Conservation (phyloP, 1,284 basidiomycete species). For the Puccinia polysora region DNA sequence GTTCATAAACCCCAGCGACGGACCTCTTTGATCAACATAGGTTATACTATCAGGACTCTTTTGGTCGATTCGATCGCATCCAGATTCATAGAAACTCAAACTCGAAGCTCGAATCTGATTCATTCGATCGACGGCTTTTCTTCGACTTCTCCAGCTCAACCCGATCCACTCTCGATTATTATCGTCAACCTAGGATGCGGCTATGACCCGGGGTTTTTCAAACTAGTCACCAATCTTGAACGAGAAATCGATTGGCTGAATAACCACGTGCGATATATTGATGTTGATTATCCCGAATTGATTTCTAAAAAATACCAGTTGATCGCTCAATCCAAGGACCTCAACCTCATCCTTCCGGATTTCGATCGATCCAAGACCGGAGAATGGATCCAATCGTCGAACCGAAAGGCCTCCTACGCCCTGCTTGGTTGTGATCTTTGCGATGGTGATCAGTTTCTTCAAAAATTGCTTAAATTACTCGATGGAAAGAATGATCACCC, state of each 20-base stretch:
- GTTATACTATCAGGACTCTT: conserved; percentile 32
- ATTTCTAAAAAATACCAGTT: conserved; percentile 31
- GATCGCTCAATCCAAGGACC: conserved; percentile 30
- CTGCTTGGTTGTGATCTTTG: conserved; percentile 32
- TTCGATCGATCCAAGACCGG: conserved; percentile 1
- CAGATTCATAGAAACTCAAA: conserved; percentile 17
- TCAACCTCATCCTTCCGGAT: conserved; percentile 5
- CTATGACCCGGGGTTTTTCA: conserved; percentile 41
- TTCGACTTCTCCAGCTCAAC: background rate
- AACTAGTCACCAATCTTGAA: background rate
- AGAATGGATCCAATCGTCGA: background rate
- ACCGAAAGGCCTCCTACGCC: conserved; percentile 13
- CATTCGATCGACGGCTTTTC: background rate
- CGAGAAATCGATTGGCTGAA: background rate
- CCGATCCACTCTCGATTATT: background rate
- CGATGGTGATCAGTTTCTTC: conserved; percentile 9
- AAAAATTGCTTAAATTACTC: conserved; percentile 3
- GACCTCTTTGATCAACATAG: conserved; percentile 39
- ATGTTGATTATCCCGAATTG: conserved; percentile 38
- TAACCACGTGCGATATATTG: conserved; percentile 12
- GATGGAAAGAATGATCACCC: background rate
- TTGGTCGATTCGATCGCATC: conserved; percentile 27
- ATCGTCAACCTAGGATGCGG: conserved; percentile 41
- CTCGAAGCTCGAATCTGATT: too few species aligned
- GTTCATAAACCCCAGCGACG: conserved; percentile 16